phyloP scores from a whole-genome alignment of 2,329 filamentous ascomycete genomes.

The Microsporum canis region DNA sequence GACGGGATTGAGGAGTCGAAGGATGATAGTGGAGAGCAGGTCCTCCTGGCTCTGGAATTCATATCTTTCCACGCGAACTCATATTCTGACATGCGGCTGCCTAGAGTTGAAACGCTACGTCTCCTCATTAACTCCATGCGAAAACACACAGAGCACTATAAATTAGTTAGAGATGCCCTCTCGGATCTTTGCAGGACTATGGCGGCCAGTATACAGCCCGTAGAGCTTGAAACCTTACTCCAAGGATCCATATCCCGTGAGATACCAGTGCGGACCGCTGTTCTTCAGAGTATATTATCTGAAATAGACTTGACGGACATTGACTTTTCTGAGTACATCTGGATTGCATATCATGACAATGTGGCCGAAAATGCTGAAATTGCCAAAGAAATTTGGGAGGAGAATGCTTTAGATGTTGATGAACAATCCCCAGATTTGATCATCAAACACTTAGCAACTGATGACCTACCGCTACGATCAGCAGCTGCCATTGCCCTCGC shows the following conservation, averaged over 20 bases:
- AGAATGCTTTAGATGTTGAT: constrained; percentile 65
- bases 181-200: constrained; percentile 75
- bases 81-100: constrained; percentile 60
- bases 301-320: constrained; percentile 87
- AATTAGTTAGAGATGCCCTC: constrained; percentile 85
- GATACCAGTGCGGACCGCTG: constrained; percentile 65
- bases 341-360: constrained; percentile 86
- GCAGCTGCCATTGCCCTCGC: constrained; percentile 74
- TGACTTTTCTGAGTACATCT: constrained; percentile 78
- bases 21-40: constrained; percentile 72
- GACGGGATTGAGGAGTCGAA: constrained; percentile 58
- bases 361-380: constrained; percentile 75
- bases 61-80: constrained; percentile 77
- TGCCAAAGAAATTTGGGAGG: constrained; percentile 85
- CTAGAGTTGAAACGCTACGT: constrained; percentile 61
- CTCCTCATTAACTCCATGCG: constrained; percentile 74
- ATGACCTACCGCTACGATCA: constrained; percentile 69
- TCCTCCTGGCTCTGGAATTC: constrained; percentile 80
- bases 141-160: constrained; percentile 83
- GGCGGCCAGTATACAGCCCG: constrained; percentile 61
- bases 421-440: constrained; percentile 55
- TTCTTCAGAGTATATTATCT: constrained; percentile 78
- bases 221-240: constrained; percentile 66
- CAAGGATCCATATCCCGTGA: constrained; percentile 70
- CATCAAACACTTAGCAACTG: constrained; percentile 66